These are phyloP conservation scores for Pichia occidentalis DNA, from an alignment of 805 yeast species.

Conservation along the genomic window DNA sequence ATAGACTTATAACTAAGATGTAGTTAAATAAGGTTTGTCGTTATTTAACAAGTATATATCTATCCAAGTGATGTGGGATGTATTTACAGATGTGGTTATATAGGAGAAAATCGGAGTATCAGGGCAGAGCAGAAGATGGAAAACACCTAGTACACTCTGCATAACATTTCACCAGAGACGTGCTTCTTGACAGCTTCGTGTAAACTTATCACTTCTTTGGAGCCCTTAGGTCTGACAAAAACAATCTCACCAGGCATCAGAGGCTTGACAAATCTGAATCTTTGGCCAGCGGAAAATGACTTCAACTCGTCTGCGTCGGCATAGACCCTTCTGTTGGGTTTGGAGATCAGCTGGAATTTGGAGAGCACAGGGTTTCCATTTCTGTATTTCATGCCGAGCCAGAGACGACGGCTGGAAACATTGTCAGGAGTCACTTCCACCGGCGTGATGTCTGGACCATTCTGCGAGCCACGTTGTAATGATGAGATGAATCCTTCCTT, in stretches of 20 bases:
- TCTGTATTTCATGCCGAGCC: conserved; percentile 89
- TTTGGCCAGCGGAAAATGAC: conserved; percentile 67
- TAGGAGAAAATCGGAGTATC: conserved; percentile 3
- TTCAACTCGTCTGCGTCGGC: conserved; percentile 59
- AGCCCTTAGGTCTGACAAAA: conserved; percentile 45
- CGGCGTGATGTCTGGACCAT: conserved; percentile 76
- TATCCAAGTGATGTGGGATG: background rate
- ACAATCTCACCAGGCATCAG: conserved; percentile 85
- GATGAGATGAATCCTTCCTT: conserved; percentile 85
- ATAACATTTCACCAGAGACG: conserved; percentile 69
- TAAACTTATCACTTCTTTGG: conserved; percentile 56
- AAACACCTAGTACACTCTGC: conserved; percentile 57
- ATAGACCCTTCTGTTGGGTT: conserved; percentile 73
- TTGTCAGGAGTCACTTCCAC: conserved; percentile 82
- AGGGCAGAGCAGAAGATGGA: too few species aligned
- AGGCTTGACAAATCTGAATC: conserved; percentile 70
- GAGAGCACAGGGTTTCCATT: conserved; percentile 71
- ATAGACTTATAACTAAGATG: too few species aligned
- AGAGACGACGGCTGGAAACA: conserved; percentile 74
- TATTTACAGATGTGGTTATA: background rate
- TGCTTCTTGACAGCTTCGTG: conserved; percentile 79
- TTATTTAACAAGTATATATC: background rate
- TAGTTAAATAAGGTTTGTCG: background rate
- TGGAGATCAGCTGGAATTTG: conserved; percentile 66
- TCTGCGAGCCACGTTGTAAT: conserved; percentile 74